Base-by-base conservation (phyloP, 2,329 filamentous ascomycete genomes). In the Fusarium ramigenum region DNA sequence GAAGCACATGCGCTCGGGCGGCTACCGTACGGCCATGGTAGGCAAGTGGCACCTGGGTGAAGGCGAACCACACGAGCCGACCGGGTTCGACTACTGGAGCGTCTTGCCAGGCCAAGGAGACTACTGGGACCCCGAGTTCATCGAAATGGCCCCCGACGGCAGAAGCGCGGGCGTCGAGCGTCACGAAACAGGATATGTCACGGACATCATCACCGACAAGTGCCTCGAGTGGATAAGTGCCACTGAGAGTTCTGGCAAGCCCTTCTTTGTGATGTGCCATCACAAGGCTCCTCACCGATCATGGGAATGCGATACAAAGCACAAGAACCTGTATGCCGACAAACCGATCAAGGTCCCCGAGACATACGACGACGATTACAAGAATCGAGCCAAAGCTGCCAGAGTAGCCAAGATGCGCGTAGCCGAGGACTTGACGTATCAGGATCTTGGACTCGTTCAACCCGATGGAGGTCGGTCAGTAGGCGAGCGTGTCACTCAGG, bases 181-280 rank as follows among this genome's bases (percentile, higher is more conserved):
- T 74, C 79, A 12, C 66, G 75, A 11, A 80, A 65, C 74, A 0
- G 87, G 87, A 1, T 88, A 88, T 62, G 86, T 82, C 1, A 88
- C 86, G 0, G 86, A 88, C 40, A 84, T 88, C 66, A 87, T 88
- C 66, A 87, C 85, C 0, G 83, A 88, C 63, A 87, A 87, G 76
- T 83, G 80, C 30, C 69, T 88, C 9, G 74, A 83, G 34, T 87
- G 80, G 74, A 82, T 87, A 23, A 32, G 10, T 18, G 21, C 21
- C 21, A 49, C 46, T 7, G 74, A 79, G 39, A 52, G 77, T 39
- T 72, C 78, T 16, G 78, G 82, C 25, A 78, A 80, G 12, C 86
- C 86, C 0, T 88, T 88, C 77, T 88, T 88, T 73, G 72, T 87
- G 47, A 88, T 89, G 87, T 88, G 86, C 73, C 87, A 88, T 69